Conservation (phyloP, 148 eudicot species). For the Diospyros kaki region DNA sequence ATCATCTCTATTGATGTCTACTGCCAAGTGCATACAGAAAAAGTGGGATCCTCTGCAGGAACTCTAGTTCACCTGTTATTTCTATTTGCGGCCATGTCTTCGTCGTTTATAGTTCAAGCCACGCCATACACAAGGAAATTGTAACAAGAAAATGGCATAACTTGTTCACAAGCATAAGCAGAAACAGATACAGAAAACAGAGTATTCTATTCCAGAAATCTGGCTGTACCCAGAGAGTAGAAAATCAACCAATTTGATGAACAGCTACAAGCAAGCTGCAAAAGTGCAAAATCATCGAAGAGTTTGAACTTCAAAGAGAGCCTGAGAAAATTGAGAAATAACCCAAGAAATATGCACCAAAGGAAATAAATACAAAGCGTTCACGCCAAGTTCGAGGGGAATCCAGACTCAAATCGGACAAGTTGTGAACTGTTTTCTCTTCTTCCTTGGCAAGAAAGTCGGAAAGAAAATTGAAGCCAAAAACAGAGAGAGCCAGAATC, state of each 20-base stretch:
- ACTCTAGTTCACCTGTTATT: no score
- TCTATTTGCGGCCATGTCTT: no score
- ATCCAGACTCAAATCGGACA: no score
- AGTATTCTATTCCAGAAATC: neutral
- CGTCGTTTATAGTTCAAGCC: no score
- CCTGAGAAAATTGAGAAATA: neutral
- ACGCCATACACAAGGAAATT: no score
- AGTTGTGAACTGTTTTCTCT: no score
- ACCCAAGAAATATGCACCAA: neutral
- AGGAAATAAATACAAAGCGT: conserved; percentile 2
- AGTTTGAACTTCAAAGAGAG: neutral
- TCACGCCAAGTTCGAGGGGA: neutral
- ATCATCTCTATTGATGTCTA: no score
- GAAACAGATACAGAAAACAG: conserved; percentile 2
- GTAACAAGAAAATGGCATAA: neutral
- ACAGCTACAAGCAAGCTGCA: no score
- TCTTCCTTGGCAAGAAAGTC: neutral
- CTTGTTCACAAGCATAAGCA: neutral
- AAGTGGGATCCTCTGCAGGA: no score
- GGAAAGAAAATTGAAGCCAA: neutral
- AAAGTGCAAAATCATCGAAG: neutral
- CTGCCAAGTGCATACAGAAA: no score
- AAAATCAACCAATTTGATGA: conserved; percentile 6
- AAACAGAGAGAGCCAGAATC: neutral
- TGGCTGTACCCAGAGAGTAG: neutral